These are phyloP conservation scores for Hirsutella thompsonii DNA, from an alignment of 2,329 filamentous ascomycete genomes.

Conservation along the genomic window DNA sequence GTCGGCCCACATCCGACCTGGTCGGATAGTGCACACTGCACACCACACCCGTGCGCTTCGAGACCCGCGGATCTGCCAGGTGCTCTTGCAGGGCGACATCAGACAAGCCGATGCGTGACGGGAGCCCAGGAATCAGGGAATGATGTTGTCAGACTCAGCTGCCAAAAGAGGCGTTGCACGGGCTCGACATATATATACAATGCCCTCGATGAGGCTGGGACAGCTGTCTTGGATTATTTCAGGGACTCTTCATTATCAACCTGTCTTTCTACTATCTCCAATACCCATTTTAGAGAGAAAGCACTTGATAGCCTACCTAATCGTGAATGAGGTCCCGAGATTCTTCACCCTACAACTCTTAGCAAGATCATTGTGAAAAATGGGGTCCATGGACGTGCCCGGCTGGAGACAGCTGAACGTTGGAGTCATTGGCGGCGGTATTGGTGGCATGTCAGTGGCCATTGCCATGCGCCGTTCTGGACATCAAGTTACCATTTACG, in stretches of 20 bases:
- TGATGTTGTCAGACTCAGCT: neutral
- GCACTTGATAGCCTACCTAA: no score
- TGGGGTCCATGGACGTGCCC: conserved; percentile 11
- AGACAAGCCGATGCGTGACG: neutral
- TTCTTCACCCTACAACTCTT: neutral
- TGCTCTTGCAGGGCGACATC: neutral
- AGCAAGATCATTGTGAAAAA: conserved; percentile 5
- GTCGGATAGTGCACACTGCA: conserved; percentile 1
- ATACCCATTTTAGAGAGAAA: no score
- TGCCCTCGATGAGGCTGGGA: no score
- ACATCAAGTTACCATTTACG: conserved; percentile 47
- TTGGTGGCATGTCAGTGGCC: conserved; percentile 32
- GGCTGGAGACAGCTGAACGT: conserved; percentile 32
- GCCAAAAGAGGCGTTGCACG: neutral
- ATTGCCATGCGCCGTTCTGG: conserved; percentile 33
- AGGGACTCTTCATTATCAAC: no score
- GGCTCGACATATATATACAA: no score
- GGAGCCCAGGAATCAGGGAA: no score
- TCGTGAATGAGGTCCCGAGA: neutral
- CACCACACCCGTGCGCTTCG: no score
- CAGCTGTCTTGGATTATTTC: no score
- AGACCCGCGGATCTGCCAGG: neutral
- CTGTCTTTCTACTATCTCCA: no score
- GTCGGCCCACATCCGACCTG: neutral
- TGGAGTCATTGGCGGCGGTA: conserved; percentile 32